Conservation (phyloP, 164 flowering plant genomes). For the Berberis vulgaris region DNA sequence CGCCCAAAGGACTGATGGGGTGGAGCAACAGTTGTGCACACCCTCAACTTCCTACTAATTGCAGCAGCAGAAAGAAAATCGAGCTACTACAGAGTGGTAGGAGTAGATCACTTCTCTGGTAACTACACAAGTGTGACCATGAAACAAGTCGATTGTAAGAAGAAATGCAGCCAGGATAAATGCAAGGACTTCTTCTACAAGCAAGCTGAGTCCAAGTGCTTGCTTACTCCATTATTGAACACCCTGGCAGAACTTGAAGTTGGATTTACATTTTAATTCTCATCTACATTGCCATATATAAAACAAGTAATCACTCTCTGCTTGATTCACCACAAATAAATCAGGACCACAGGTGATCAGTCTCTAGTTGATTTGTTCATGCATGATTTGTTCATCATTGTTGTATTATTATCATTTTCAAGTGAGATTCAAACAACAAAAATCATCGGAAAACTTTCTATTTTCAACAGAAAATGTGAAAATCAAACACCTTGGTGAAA, state of each 20-base stretch:
- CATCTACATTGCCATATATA: no score
- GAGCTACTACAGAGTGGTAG: background rate
- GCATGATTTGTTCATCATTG: no score
- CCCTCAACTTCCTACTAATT: background rate
- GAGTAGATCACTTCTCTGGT: slow-evolving; percentile 2
- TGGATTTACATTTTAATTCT: no score
- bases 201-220: background rate
- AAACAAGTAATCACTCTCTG: no score
- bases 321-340: no score
- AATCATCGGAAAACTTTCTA: no score
- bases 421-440: no score
- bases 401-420: no score
- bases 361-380: no score
- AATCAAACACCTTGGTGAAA: no score
- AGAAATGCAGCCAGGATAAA: background rate
- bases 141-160: background rate
- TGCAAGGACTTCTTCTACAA: background rate
- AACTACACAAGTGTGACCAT: background rate
- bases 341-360: no score
- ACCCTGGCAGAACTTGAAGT: background rate
- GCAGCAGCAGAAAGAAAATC: background rate
- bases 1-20: slow-evolving; percentile 1
- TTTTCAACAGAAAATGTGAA: no score
- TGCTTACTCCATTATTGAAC: background rate
- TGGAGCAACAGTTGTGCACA: background rate